Evolutionary conservation across 371 early-diverging fungal species (phyloP).

Genomic region (Batrachochytrium dendrobatidis): DNA sequence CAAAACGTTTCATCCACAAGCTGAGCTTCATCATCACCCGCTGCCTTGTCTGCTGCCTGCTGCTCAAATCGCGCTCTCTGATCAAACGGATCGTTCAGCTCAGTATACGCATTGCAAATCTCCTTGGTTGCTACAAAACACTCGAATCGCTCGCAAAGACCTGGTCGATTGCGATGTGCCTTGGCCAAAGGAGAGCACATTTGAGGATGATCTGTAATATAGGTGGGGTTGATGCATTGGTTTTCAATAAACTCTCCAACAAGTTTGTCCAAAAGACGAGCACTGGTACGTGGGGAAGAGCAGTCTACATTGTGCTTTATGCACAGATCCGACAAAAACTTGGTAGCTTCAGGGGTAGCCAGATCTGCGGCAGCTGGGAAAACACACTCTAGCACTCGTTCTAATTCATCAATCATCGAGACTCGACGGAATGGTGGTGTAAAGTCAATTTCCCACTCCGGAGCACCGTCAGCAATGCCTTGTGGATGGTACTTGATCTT

Average conservation of each 20-base stretch:
- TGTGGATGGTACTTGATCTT: conserved; percentile 89
- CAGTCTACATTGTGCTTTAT: conserved; percentile 89
- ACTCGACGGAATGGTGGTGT: conserved; percentile 95
- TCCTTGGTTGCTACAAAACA: conserved; percentile 99
- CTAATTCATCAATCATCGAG: conserved; percentile 90
- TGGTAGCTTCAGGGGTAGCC: conserved; percentile 70
- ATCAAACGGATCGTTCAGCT: conserved; percentile 97
- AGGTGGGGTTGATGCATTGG: conserved; percentile 93
- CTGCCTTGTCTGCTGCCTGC: conserved; percentile 95
- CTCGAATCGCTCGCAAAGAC: conserved; percentile 99
- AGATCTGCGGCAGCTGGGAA: conserved; percentile 87
- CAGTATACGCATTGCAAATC: conserved; percentile 98
- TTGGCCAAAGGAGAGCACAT: conserved; percentile 99
- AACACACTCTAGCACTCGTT: conserved; percentile 78
- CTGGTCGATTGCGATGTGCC: conserved; percentile 84
- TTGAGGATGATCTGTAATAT: conserved; percentile 96
- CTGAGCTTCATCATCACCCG: conserved; percentile 99
- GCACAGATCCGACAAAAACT: conserved; percentile 88
- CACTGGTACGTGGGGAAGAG: conserved; percentile 88
- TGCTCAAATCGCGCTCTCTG: conserved; percentile 95
- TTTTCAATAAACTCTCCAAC: conserved; percentile 97
- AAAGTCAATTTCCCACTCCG: conserved; percentile 88
- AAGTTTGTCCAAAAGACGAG: conserved; percentile 96
- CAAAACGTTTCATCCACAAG: conserved; percentile 98
- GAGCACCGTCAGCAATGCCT: conserved; percentile 48